Conservation (phyloP, 192 early-diverging fungal species). For the Umbelopsis ramanniana region DNA sequence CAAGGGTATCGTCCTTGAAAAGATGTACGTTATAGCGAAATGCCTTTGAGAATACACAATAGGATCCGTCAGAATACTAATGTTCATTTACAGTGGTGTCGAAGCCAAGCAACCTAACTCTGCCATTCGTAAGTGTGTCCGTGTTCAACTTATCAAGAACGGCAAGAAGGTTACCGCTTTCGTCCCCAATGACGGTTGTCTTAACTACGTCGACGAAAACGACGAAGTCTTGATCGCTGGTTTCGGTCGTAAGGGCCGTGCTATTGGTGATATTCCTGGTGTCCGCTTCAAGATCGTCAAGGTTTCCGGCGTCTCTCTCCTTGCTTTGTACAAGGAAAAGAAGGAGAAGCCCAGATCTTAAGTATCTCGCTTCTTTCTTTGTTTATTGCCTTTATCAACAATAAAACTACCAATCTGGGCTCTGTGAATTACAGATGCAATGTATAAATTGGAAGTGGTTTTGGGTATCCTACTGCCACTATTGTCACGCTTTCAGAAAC, state of each 20-base stretch:
- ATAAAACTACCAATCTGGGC: slow-evolving; percentile 21
- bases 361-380: slow-evolving; percentile 31
- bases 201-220: slow-evolving; percentile 99
- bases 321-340: slow-evolving; percentile 99
- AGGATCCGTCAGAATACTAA: background rate
- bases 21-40: slow-evolving; percentile 77
- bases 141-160: slow-evolving; percentile 99
- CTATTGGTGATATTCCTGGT: slow-evolving; percentile 99
- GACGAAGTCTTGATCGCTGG: slow-evolving; percentile 99
- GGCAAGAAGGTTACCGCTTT: slow-evolving; percentile 99
- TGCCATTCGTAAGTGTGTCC: slow-evolving; percentile 99
- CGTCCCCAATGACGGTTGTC: slow-evolving; percentile 99
- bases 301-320: slow-evolving; percentile 98
- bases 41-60: background rate
- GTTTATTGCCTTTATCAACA: slow-evolving; percentile 23
- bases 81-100: slow-evolving; percentile 76
- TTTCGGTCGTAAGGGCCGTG: slow-evolving; percentile 99
- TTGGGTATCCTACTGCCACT: background rate
- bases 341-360: slow-evolving; percentile 99
- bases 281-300: slow-evolving; percentile 99
- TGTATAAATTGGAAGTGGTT: background rate
- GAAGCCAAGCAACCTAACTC: slow-evolving; percentile 99
- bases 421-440: slow-evolving; percentile 2
- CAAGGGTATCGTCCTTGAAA: slow-evolving; percentile 99
- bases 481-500: background rate